Percentiles rank a stretch among this genome's conserved stretches.
These are phyloP conservation scores for Thelephora terrestris DNA, from an alignment of 1,284 basidiomycete species.

Conservation along the genomic window DNA sequence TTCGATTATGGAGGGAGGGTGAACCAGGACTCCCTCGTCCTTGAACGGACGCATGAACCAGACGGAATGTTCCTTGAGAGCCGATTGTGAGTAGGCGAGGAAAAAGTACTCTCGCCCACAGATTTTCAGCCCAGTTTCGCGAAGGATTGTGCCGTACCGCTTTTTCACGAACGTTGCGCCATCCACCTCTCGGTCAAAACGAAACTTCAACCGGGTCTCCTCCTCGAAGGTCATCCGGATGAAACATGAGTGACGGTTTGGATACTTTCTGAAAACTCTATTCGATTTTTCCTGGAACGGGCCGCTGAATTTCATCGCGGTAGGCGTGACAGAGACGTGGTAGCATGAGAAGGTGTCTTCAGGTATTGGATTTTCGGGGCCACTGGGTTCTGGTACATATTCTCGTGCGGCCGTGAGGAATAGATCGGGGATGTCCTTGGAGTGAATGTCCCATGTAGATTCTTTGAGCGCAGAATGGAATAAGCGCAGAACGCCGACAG, in stretches of 20 bases:
- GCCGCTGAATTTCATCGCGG: slow-evolving; percentile 44
- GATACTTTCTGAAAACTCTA: slow-evolving; percentile 45
- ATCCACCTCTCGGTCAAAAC: slow-evolving; percentile 43
- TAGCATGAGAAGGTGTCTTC: slow-evolving; percentile 41
- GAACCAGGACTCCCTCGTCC: slow-evolving; percentile 19
- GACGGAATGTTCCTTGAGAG: slow-evolving; percentile 42
- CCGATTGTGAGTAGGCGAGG: slow-evolving; percentile 47
- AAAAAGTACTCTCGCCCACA: slow-evolving; percentile 44
- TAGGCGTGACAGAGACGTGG: slow-evolving; percentile 51
- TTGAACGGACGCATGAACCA: slow-evolving; percentile 49
- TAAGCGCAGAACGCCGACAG: slow-evolving; percentile 31
- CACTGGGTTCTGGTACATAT: slow-evolving; percentile 4
- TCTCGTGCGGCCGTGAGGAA: slow-evolving; percentile 9
- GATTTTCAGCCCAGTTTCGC: slow-evolving; percentile 32
- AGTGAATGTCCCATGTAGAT: background rate
- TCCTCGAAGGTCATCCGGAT: slow-evolving; percentile 56
- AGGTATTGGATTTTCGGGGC: background rate
- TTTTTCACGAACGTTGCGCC: slow-evolving; percentile 32
- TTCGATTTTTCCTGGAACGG: slow-evolving; percentile 59
- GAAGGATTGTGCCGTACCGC: slow-evolving; percentile 33
- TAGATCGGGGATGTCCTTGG: slow-evolving; percentile 1
- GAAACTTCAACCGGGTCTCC: slow-evolving; percentile 39
- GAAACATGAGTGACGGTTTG: slow-evolving; percentile 41
- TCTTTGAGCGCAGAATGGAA: slow-evolving; percentile 26
- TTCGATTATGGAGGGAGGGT: slow-evolving; percentile 37